Evolutionary conservation across 108 stramenopile species (phyloP).

Genomic region (Nitzschia putrida): DNA sequence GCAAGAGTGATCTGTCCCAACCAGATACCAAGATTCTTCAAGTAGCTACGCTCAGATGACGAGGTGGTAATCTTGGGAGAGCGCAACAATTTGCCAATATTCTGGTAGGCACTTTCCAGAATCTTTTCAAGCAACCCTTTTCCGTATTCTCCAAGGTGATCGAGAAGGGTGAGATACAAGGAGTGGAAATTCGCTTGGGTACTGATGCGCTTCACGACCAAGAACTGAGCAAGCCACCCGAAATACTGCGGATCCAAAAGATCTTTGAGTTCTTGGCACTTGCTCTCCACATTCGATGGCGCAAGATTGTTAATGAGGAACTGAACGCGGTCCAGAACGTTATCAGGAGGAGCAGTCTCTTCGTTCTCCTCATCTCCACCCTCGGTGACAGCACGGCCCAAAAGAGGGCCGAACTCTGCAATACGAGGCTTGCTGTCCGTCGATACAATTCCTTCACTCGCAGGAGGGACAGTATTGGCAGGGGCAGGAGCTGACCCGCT

Average conservation of each 20-base stretch:
- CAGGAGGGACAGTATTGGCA: not conserved
- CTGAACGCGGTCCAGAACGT: conserved; percentile 90
- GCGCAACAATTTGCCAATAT: conserved; percentile 90
- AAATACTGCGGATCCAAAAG: conserved; percentile 86
- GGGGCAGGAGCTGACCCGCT: not conserved
- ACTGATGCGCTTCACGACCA: conserved; percentile 97
- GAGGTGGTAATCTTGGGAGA: conserved; percentile 95
- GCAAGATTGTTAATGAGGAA: conserved; percentile 98
- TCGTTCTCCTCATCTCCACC: conserved; percentile 55
- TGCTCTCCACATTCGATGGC: conserved; percentile 87
- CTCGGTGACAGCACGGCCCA: conserved; percentile 84
- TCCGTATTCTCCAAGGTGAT: conserved; percentile 91
- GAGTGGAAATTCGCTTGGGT: conserved; percentile 97
- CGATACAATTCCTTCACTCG: conserved; percentile 9
- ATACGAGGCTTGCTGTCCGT: conserved; percentile 43
- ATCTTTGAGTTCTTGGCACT: conserved; percentile 87
- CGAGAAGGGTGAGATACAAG: conserved; percentile 91
- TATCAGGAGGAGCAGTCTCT: conserved; percentile 85
- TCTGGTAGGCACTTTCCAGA: conserved; percentile 86
- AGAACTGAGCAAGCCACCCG: conserved; percentile 96
- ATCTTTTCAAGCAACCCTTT: conserved; percentile 90
- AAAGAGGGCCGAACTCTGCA: conserved; percentile 80
- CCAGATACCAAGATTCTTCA: conserved; percentile 99
- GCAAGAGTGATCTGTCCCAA: conserved; percentile 97
- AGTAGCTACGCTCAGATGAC: conserved; percentile 91